Evolutionary conservation across 495 filamentous ascomycete genomes (phyloP).

Genomic region (Podospora comata): DNA sequence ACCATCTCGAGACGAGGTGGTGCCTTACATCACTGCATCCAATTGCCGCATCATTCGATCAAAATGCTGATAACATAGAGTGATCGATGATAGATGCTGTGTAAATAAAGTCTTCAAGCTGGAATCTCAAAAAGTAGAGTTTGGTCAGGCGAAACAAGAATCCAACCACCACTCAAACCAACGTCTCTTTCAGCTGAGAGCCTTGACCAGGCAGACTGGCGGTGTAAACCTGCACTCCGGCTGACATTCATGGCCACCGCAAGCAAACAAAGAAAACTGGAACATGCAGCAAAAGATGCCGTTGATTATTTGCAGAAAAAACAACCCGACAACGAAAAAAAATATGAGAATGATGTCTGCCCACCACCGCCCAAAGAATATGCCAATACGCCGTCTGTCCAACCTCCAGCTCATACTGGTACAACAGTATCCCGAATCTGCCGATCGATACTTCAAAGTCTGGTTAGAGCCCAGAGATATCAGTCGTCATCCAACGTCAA

Average conservation of each 20-base stretch:
- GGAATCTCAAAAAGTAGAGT: neutral
- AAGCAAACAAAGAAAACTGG: neutral
- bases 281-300: neutral
- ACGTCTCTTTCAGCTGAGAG: neutral
- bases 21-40: neutral
- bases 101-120: neutral
- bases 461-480: neutral
- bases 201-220: neutral
- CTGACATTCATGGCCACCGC: neutral
- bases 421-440: neutral
- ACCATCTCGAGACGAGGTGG: neutral
- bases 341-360: neutral
- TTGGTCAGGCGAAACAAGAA: neutral
- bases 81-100: neutral
- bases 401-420: neutral
- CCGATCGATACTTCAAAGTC: constrained; percentile 2
- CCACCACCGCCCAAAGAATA: neutral
- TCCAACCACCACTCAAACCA: neutral
- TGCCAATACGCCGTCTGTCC: neutral
- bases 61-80: neutral
- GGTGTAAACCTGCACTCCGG: neutral
- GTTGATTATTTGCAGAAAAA: neutral
- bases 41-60: neutral
- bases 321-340: neutral
- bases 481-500: constrained; percentile 17